Conservation (phyloP, 768 basidiomycete species). For the Leccinum rimulosum region DNA sequence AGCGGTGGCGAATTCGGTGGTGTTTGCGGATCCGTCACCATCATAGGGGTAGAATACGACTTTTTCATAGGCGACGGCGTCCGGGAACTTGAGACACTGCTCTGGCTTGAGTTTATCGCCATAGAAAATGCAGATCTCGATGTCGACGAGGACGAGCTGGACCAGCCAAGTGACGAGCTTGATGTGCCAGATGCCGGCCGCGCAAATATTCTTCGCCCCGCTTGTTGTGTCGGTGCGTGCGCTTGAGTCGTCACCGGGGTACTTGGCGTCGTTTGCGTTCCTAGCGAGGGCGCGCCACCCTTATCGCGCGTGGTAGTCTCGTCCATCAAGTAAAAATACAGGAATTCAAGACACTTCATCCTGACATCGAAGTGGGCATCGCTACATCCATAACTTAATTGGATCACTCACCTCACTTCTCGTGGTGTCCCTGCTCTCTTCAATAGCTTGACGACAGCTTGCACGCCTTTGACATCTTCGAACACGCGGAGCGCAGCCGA, state of each 20-base stretch:
- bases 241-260: conserved; percentile 29
- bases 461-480: conserved; percentile 74
- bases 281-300: conserved; percentile 2
- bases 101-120: conserved; percentile 33
- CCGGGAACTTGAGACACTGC: conserved; percentile 23
- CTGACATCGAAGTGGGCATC: conserved; percentile 38
- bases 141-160: conserved; percentile 24
- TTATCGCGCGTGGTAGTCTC: conserved; percentile 45
- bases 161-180: conserved; percentile 21
- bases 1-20: conserved; percentile 27
- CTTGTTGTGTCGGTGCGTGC: conserved; percentile 13
- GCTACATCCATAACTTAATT: conserved; percentile 31
- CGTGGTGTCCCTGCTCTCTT: conserved; percentile 85
- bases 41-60: conserved; percentile 20
- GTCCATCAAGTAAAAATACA: conserved; percentile 93
- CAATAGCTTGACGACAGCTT: conserved; percentile 80
- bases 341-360: conserved; percentile 94
- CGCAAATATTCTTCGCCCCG: conserved; percentile 26
- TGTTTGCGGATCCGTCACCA: conserved; percentile 18
- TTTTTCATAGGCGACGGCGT: conserved; percentile 46
- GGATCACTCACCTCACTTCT: conserved; percentile 75
- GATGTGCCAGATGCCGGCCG: conserved; percentile 20
- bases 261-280: conserved; percentile 35
- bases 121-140: conserved; percentile 42
- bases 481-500: conserved; percentile 71